Conservation (phyloP, 2,329 filamentous ascomycete genomes). For the Xylariaceae sp. region DNA sequence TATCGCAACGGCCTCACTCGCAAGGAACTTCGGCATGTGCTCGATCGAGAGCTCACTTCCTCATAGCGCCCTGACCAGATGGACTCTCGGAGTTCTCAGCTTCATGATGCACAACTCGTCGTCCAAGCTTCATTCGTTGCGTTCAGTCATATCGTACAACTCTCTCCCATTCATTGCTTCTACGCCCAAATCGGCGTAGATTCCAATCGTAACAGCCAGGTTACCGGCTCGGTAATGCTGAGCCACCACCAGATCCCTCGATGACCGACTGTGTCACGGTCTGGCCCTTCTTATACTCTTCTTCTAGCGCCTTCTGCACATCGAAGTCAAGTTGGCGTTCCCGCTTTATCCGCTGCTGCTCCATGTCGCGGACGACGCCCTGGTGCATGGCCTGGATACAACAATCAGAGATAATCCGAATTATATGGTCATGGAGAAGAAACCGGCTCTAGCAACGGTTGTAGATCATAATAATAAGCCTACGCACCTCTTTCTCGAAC, state of each 20-base stretch:
- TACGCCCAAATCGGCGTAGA: background rate
- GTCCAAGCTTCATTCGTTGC: background rate
- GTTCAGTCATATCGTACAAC: background rate
- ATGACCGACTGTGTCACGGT: conserved; percentile 48
- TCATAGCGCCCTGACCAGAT: background rate
- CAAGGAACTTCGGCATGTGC: background rate
- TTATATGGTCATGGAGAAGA: background rate
- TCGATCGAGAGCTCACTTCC: background rate
- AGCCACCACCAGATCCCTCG: conserved; percentile 19
- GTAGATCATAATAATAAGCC: background rate
- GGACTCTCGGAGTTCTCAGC: background rate
- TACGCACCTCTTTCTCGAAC: conserved; percentile 69
- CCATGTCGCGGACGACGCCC: conserved; percentile 89
- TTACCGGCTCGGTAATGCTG: conserved; percentile 23
- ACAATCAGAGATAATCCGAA: conserved; percentile 10
- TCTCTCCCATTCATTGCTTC: background rate
- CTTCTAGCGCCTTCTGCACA: conserved; percentile 77
- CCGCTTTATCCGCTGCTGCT: conserved; percentile 82
- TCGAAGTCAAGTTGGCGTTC: conserved; percentile 95
- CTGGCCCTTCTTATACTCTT: conserved; percentile 86
- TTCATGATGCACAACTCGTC: background rate
- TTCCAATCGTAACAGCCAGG: background rate
- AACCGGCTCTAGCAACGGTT: background rate
- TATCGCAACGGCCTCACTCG: background rate
- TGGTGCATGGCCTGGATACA: conserved; percentile 78